Base-by-base conservation (phyloP, 1,284 basidiomycete species). In the Trametes pubescens region DNA sequence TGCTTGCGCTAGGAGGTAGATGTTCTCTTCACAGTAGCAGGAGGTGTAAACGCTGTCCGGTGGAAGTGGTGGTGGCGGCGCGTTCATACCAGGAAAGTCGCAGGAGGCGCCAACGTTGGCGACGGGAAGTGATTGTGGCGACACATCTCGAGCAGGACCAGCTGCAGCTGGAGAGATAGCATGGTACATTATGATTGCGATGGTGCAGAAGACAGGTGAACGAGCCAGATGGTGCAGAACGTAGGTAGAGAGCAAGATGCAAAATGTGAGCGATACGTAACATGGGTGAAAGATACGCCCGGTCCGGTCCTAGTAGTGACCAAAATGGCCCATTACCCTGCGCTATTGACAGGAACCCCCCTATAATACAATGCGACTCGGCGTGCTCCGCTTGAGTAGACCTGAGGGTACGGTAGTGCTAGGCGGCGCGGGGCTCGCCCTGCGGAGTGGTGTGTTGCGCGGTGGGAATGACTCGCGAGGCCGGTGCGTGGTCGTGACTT, bases 1-100 rank as follows among this genome's bases (percentile, higher is more conserved):
- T 1, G 70, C 71, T 51, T 82, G 73, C 10, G 81, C 81, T 2
- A 92, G 80, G 40, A 86, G 75, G 67, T 89, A 91, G 34, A 91
- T 77, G 73, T 92, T 92, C 74, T 92, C 91, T 78, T 92, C 90
- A 76, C 90, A 92, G 65, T 81, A 84, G 51, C 75, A 76, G 7
- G 76, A 74, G n/a, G 78, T 80, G 71, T 80, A 80, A n/a, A 71
- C 51, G 61, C 66, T 61, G 57, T 71, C 68, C 4, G 63, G 38
- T 21, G 78, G 78, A 6, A 79, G 58, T 38, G 55, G 71, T 21
- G 58, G 47, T 51, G 49, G 46, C 26, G 40, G 34, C 54, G 57
- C 40, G 47, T 35, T 63, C 46, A 13, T 46, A 22, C 46, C n/a
- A 22, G 29, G 43, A 8, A n/a, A n/a, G 37, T 14, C 14, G 14